Base-by-base conservation (phyloP, 139 green algal species). In the Zygnema circumcarinatum region DNA sequence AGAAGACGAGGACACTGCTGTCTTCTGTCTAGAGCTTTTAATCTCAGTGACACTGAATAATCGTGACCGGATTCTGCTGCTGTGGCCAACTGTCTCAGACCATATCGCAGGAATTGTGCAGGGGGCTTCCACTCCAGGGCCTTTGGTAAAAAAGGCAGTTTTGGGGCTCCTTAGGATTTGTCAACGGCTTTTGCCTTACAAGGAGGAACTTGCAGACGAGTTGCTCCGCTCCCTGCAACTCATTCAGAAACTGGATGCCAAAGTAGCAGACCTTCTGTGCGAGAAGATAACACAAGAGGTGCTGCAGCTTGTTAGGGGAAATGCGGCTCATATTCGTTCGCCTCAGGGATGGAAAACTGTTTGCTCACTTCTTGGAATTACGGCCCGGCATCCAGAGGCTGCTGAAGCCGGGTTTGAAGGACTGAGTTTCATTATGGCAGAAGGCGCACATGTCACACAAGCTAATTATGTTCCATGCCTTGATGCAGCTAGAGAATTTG, bases 21-120 rank as follows among this genome's bases (percentile, higher is more conserved):
- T 96, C 92, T 92, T 98, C 52, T 97, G 95, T 86, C 86, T 98
- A 81, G 96, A 98, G 86, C 93, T 98, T 79, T 92, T 98, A 47
- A 93, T 98, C 38, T 91, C 92, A 22, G 90, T 98, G 69, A 93
- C 96, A 68, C 87, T 98, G 81, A 92, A 95, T 74, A 99, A 98
- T 91, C 88, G 96, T 0, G 96, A 98, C 86, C 93, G 96, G 38
- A 92, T 97, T 35, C 85, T 85, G 22, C 88, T 96, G 56, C 91
- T 98, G 52, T 98, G 96, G 96, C 80, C 76, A 11, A 88, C 92
- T 2, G 91, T 97, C 62, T 94, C 95, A 56, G 95, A 96, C 21
- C 90, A 95, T 74, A 68, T 93, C 1, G 76, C 38, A 0, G 74
- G 31, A 40, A 93, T 96, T 47, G 78, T 95, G 74, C 79, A 86